Conservation (phyloP, 164 flowering plant species). For the Santalum album region DNA sequence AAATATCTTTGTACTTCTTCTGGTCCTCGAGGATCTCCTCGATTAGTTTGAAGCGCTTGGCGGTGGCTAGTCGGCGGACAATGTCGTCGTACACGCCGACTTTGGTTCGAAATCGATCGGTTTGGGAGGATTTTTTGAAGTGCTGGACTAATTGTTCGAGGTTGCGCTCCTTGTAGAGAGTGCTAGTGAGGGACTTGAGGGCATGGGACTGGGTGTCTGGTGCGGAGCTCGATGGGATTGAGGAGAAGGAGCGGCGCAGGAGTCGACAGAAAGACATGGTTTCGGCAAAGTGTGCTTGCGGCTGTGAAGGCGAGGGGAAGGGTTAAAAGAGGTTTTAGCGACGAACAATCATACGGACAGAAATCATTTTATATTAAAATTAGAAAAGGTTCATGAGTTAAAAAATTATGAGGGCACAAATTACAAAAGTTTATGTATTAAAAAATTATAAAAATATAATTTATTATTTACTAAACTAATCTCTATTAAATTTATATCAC, state of each 20-base stretch:
- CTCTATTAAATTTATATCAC: too few relatives aligned
- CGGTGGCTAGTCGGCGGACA: conserved; percentile 28
- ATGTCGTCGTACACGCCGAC: conserved; percentile 14
- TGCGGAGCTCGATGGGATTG: not conserved
- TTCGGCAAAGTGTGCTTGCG: too few relatives aligned
- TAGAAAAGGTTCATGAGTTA: too few relatives aligned
- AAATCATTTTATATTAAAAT: too few relatives aligned
- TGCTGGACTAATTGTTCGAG: conserved; percentile 7
- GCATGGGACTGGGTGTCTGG: not conserved
- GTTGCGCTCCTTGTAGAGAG: conserved; percentile 1
- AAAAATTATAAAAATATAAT: too few relatives aligned
- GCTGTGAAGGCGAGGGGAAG: too few relatives aligned
- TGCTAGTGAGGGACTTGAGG: not conserved
- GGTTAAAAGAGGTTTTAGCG: too few relatives aligned
- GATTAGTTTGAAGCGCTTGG: conserved; percentile 17
- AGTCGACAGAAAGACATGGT: not conserved
- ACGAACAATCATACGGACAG: too few relatives aligned
- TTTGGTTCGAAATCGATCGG: conserved; percentile 8
- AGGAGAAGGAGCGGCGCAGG: not conserved
- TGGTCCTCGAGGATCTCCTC: conserved; percentile 35
- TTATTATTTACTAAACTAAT: too few relatives aligned
- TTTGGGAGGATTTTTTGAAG: conserved; percentile 11
- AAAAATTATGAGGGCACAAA: too few relatives aligned
- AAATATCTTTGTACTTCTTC: conserved; percentile 22
- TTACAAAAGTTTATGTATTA: too few relatives aligned